Conservation (phyloP, 805 yeast species). For the Yarrowia porcina region DNA sequence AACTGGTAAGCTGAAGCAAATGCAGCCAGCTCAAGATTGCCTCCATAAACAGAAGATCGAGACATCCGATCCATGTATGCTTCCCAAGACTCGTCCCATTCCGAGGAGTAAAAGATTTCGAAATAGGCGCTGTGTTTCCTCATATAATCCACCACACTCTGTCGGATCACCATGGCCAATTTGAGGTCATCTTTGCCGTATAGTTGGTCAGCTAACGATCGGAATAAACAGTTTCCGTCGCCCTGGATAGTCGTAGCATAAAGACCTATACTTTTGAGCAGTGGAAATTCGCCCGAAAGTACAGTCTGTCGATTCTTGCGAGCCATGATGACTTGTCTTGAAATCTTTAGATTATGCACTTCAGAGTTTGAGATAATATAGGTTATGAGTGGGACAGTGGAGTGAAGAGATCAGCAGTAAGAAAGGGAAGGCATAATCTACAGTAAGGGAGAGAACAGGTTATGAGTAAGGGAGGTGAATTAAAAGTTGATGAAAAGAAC, state of each 20-base stretch:
- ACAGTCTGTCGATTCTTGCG: conserved; percentile 24
- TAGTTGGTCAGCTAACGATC: conserved; percentile 43
- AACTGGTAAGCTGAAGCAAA: conserved; percentile 38
- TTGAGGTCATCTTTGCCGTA: conserved; percentile 39
- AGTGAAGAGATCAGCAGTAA: no score
- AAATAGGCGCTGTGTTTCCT: conserved; percentile 35
- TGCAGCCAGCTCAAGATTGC: conserved; percentile 44
- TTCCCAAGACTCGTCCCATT: conserved; percentile 39
- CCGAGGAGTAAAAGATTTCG: conserved; percentile 35
- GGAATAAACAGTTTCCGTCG: conserved; percentile 45
- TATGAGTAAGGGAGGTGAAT: no score
- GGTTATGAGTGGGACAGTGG: neutral
- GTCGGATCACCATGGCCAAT: conserved; percentile 35
- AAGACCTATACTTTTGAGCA: conserved; percentile 37
- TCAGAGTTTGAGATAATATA: neutral
- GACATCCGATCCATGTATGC: conserved; percentile 39
- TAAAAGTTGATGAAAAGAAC: no score
- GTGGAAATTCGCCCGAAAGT: conserved; percentile 38
- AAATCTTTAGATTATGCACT: neutral
- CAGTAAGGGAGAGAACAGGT: no score
- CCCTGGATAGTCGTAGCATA: conserved; percentile 42
- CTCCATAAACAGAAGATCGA: conserved; percentile 43
- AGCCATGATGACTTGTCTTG: neutral
- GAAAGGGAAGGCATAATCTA: no score
- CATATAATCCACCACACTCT: conserved; percentile 38